phyloP scores from a whole-genome alignment of 176 grass and related monocot genomes.

The Lolium multiflorum region DNA sequence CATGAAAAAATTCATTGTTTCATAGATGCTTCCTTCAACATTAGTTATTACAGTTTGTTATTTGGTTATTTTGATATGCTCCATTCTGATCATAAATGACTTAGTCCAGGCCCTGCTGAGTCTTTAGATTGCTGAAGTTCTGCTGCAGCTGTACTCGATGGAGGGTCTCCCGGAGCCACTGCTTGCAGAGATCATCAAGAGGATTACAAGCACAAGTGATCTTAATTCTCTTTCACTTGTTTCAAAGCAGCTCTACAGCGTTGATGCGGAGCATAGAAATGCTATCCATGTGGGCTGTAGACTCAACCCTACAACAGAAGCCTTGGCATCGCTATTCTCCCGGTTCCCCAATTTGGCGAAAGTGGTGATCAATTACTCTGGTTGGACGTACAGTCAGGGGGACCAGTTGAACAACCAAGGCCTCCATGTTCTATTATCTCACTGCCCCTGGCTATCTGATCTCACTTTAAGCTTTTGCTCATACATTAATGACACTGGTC shows the following conservation, averaged over 20 bases:
- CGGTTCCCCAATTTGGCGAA: constrained; percentile 66
- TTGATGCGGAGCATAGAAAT: constrained; percentile 52
- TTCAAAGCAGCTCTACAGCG: constrained; percentile 49
- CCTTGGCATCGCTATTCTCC: constrained; percentile 46
- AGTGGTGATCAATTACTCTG: constrained; percentile 70
- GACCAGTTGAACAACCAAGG: constrained; percentile 62
- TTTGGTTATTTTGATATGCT: constrained; percentile 12
- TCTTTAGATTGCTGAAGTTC: background rate
- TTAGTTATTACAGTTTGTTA: background rate
- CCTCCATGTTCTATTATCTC: constrained; percentile 51
- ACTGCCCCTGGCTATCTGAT: constrained; percentile 54
- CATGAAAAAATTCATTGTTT: background rate
- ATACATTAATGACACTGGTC: constrained; percentile 41
- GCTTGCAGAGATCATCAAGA: constrained; percentile 68
- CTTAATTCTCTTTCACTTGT: constrained; percentile 66
- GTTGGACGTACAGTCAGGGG: constrained; percentile 58
- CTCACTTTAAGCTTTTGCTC: constrained; percentile 58
- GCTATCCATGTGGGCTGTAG: constrained; percentile 53
- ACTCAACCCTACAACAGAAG: constrained; percentile 55
- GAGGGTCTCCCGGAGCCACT: constrained; percentile 39
- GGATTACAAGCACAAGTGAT: constrained; percentile 50
- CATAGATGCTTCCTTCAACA: background rate
- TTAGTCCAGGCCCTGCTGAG: background rate
- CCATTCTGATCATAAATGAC: background rate
- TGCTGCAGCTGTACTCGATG: constrained; percentile 36